Evolutionary conservation across 2,329 filamentous ascomycete genomes (phyloP).

Genomic region (Pseudopyrenochaeta lycopersici): DNA sequence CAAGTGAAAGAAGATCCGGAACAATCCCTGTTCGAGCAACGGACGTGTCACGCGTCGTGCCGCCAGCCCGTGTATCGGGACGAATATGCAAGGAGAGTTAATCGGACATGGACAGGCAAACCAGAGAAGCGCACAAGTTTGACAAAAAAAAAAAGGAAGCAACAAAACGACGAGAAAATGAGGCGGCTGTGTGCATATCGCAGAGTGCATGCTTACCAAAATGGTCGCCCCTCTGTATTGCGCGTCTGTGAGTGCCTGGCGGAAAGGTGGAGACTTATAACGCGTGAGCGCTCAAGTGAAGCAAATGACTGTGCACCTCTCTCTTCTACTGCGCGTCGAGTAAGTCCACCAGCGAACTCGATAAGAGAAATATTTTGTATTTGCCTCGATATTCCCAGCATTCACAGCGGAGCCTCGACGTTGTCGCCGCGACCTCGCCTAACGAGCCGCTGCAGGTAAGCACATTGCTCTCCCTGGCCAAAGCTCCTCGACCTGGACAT

Average conservation of each 20-base stretch:
- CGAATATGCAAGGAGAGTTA: constrained; percentile 29
- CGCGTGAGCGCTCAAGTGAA: constrained; percentile 15
- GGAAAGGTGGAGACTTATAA: constrained; percentile 25
- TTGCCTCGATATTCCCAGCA: background rate
- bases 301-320: constrained; percentile 12
- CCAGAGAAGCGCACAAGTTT: background rate
- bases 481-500: constrained; percentile 32
- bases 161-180: background rate
- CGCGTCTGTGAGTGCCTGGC: constrained; percentile 46
- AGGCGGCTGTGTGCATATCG: too few relatives aligned
- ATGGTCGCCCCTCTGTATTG: constrained; percentile 30
- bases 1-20: constrained; percentile 3
- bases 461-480: constrained; percentile 16
- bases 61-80: constrained; percentile 18
- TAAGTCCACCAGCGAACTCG: background rate
- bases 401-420: constrained; percentile 1
- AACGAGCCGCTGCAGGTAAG: constrained; percentile 21
- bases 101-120: constrained; percentile 4
- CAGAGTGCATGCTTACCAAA: constrained; percentile 28
- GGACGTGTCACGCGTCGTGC: constrained; percentile 38
- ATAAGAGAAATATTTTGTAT: background rate
- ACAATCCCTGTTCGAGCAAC: constrained; percentile 16
- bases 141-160: constrained; percentile 8
- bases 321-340: constrained; percentile 6
- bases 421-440: constrained; percentile 17